Base-by-base conservation (phyloP, 306 rosid genomes). In the Hippophae gyantsensis region DNA sequence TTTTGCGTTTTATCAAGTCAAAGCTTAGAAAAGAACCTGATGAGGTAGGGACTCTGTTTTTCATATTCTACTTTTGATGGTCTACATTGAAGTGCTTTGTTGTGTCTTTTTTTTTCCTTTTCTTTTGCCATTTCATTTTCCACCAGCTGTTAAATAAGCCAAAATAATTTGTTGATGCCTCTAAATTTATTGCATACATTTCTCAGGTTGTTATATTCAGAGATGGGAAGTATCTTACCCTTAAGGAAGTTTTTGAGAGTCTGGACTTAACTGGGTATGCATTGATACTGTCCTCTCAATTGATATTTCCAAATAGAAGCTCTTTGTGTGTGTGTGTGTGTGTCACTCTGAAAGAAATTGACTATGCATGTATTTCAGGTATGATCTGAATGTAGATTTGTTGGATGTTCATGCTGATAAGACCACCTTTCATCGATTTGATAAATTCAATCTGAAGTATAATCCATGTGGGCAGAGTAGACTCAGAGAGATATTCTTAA, bases 401-500 rank as follows among this genome's bases (percentile, higher is more conserved):
- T 72, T 89, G 78, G 97, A 89, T 64, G 95, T 85, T 52, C 97
- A 89, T 83, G 97, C 97, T 43, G 97, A 89, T 74, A 89, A 89
- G 79, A 89, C 85, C 67, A 89, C 97, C 53, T 89, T 89, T 60
- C 97, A 89, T 72, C 87, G 97, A 65, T 89, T 89, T 77, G 97
- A 89, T 80, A 89, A 89, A 57, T 89, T 89, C 86, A 89, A 89
- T 80, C 79, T 89, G 4, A 89, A 89, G 83, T 89, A 89, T 74
- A 89, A 89, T 78, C 97, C 97, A 46, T 89, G 95, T 75, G 97
- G 97, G 60, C 97, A 89, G 77, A 89, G 97, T 68, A 81, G 97
- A 77, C 95, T 89, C 43, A 75, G 97, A 70, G 97, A 89, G 79
- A 89, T 89, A 77, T 89, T 89, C 74, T 74, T 89, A 69, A 89